Conservation (phyloP, 2,329 filamentous ascomycete species). For the Colletotrichum lupini region DNA sequence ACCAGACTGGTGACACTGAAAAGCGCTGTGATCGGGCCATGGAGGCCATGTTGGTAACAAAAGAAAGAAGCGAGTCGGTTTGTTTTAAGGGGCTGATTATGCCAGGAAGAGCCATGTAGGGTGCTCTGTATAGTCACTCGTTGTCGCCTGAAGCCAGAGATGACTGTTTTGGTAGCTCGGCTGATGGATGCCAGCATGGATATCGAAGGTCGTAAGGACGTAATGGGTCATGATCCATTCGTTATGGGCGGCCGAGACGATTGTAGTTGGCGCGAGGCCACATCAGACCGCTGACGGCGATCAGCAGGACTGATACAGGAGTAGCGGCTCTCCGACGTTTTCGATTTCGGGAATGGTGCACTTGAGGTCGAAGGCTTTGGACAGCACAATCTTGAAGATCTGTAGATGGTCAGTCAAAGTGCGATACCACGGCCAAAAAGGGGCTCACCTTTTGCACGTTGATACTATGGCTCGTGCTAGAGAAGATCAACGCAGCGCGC, state of each 20-base stretch:
- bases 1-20: slow-evolving; percentile 21
- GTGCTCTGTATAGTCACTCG: slow-evolving; percentile 19
- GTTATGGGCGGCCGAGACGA: slow-evolving; percentile 16
- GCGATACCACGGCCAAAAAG: not conserved
- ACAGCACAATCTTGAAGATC: slow-evolving; percentile 99
- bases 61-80: slow-evolving; percentile 21
- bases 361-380: slow-evolving; percentile 98
- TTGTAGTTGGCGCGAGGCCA: not conserved
- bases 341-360: slow-evolving; percentile 99
- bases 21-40: slow-evolving; percentile 22
- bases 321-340: slow-evolving; percentile 93
- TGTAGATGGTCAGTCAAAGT: slow-evolving; percentile 49
- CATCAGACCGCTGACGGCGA: slow-evolving; percentile 8
- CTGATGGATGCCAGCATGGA: slow-evolving; percentile 23
- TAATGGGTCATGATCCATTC: slow-evolving; percentile 38
- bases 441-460: slow-evolving; percentile 91
- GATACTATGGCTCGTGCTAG: slow-evolving; percentile 98
- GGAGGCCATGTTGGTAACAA: slow-evolving; percentile 27
- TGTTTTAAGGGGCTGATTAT: slow-evolving; percentile 17
- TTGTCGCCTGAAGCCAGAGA: not conserved
- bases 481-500: slow-evolving; percentile 97
- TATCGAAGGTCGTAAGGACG: slow-evolving; percentile 35
- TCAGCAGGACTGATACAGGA: slow-evolving; percentile 82
- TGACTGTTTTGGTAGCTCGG: slow-evolving; percentile 14
- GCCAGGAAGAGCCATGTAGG: slow-evolving; percentile 11